Evolutionary conservation across 345 rosid species (phyloP).

Genomic region (Syzygium aromaticum): DNA sequence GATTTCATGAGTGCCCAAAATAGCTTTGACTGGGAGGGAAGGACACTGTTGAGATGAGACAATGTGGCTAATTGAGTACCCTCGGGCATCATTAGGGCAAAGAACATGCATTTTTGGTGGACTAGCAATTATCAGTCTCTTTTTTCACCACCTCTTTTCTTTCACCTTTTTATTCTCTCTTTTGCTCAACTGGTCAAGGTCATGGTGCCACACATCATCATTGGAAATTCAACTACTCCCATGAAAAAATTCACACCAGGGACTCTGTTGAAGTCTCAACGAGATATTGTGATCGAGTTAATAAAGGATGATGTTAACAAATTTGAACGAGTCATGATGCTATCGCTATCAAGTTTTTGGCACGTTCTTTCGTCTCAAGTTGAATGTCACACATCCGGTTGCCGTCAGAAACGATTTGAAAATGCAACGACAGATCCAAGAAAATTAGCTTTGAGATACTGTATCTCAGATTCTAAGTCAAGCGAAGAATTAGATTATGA

Average conservation of each 20-base stretch:
- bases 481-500: background rate
- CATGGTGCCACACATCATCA: slow-evolving; percentile 17
- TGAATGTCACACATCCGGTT: background rate
- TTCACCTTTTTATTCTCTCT: background rate
- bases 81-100: slow-evolving; percentile 27
- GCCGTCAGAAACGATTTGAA: background rate
- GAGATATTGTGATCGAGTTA: background rate
- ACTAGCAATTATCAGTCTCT: slow-evolving; percentile 8
- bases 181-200: slow-evolving; percentile 17
- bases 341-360: background rate
- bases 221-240: slow-evolving; percentile 26
- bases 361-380: background rate
- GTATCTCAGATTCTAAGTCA: background rate
- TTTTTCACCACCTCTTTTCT: background rate
- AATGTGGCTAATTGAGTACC: slow-evolving; percentile 10
- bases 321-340: background rate
- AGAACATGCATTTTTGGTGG: slow-evolving; percentile 19
- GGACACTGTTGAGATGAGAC: slow-evolving; percentile 2
- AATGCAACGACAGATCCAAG: background rate
- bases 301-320: background rate
- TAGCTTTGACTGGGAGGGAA: slow-evolving; percentile 11
- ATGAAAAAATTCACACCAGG: background rate
- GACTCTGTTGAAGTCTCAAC: background rate
- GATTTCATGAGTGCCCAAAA: background rate
- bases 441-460: background rate